Conservation (phyloP, 1,284 basidiomycete genomes). For the Hemileia vastatrix region DNA sequence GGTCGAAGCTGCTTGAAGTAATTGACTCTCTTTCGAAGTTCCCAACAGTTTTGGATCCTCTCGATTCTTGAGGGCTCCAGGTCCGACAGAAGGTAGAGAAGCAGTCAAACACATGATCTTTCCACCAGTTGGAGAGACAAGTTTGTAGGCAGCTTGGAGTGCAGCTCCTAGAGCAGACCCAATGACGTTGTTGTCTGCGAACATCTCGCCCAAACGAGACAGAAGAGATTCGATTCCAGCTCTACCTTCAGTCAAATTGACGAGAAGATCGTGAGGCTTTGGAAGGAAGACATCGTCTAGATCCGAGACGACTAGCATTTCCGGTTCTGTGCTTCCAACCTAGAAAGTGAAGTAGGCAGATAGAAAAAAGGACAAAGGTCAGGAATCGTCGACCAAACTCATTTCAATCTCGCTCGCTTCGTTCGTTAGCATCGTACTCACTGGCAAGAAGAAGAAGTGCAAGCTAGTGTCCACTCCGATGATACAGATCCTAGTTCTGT, state of each 20-base stretch:
- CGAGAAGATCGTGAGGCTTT: slow-evolving; percentile 44
- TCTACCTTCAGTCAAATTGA: slow-evolving; percentile 40
- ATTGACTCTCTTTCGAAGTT: slow-evolving; percentile 39
- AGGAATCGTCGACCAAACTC: background rate
- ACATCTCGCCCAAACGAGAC: slow-evolving; percentile 38
- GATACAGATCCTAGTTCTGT: slow-evolving; percentile 40
- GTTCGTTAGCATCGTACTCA: too few relatives aligned
- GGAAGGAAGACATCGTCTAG: slow-evolving; percentile 43
- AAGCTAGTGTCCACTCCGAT: slow-evolving; percentile 41
- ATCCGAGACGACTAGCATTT: slow-evolving; percentile 44
- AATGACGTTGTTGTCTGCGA: slow-evolving; percentile 34
- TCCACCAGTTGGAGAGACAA: slow-evolving; percentile 41
- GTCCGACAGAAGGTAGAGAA: slow-evolving; percentile 39
- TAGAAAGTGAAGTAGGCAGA: background rate
- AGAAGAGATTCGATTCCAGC: slow-evolving; percentile 39
- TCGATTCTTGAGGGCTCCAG: slow-evolving; percentile 41
- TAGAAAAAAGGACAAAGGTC: background rate
- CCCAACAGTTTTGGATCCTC: slow-evolving; percentile 43
- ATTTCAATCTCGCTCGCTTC: background rate
- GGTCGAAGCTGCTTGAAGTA: slow-evolving; percentile 38
- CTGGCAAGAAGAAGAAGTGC: slow-evolving; percentile 42
- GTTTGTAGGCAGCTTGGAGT: slow-evolving; percentile 43
- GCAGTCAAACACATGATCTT: slow-evolving; percentile 43
- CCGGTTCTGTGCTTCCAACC: slow-evolving; percentile 37
- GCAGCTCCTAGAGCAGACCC: slow-evolving; percentile 41